phyloP scores from a whole-genome alignment of 148 eudicot species.

The Fagopyrum homotropicum region DNA sequence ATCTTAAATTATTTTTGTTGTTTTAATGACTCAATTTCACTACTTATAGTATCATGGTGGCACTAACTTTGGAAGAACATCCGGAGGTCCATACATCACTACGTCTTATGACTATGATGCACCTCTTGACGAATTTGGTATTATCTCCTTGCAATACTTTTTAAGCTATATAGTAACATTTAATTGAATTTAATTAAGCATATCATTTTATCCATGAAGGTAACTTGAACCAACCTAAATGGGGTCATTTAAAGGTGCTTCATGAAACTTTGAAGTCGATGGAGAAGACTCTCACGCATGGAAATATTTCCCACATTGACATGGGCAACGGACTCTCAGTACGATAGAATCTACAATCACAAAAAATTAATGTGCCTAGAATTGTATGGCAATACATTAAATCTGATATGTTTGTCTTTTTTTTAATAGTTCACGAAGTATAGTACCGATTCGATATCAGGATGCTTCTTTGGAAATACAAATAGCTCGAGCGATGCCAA shows the following conservation, averaged over 20 bases:
- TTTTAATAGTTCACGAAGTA: slow-evolving; percentile 16
- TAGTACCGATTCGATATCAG: neutral
- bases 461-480: slow-evolving; percentile 17
- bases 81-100: slow-evolving; percentile 47
- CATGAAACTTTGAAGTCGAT: slow-evolving; percentile 20
- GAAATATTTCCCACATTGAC: slow-evolving; percentile 6
- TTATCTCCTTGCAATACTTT: no score
- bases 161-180: no score
- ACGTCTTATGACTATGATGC: slow-evolving; percentile 51
- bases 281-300: slow-evolving; percentile 22
- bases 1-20: neutral
- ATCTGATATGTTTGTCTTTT: no score
- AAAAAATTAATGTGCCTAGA: no score
- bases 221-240: slow-evolving; percentile 29
- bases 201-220: neutral
- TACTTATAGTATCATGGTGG: slow-evolving; percentile 45
- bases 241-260: slow-evolving; percentile 35
- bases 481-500: slow-evolving; percentile 26
- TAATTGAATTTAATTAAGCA: no score
- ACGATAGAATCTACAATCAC: neutral
- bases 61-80: slow-evolving; percentile 40
- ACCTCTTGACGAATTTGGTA: slow-evolving; percentile 32
- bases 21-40: neutral
- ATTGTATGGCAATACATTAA: no score
- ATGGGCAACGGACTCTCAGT: neutral